Evolutionary conservation across 2,329 filamentous ascomycete genomes (phyloP).

Genomic region (Nemania sp.): DNA sequence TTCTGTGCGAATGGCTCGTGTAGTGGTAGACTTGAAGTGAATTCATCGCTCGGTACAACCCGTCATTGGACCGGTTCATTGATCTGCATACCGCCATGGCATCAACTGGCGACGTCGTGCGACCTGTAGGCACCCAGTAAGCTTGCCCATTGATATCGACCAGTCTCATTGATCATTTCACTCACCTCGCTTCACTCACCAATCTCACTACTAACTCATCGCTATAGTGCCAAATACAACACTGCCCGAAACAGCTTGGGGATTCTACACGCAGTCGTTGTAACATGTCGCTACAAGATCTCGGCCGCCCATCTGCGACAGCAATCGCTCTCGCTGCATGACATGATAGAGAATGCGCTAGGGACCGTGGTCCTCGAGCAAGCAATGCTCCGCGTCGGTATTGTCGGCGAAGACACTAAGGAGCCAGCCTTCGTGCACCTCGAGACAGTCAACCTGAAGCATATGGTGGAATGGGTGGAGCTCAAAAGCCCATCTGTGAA

Average conservation of each 20-base stretch:
- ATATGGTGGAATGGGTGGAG: conserved; percentile 46
- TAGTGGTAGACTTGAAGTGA: too few relatives aligned
- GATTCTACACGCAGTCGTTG: conserved; percentile 51
- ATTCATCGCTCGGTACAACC: too few relatives aligned
- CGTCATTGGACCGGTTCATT: too few relatives aligned
- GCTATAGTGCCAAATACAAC: conserved; percentile 25
- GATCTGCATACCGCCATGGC: too few relatives aligned
- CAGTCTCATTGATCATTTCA: not conserved
- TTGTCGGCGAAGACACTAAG: conserved; percentile 49
- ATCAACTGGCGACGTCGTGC: conserved; percentile 19
- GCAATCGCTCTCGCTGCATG: conserved; percentile 11
- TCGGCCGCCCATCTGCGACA: conserved; percentile 15
- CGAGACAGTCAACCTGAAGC: conserved; percentile 46
- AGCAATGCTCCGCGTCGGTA: conserved; percentile 53
- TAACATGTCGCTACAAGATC: conserved; percentile 49
- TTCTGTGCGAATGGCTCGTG: too few relatives aligned
- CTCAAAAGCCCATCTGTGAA: conserved; percentile 25
- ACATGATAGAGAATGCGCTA: conserved; percentile 25
- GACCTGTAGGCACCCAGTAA: conserved; percentile 28
- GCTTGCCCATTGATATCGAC: not conserved
- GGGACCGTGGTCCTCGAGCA: conserved; percentile 43
- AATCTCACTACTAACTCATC: not conserved
- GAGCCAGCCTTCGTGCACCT: conserved; percentile 50
- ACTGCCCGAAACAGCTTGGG: conserved; percentile 52
- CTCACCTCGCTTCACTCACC: not conserved